These are phyloP conservation scores for Zanthoxylum bungeanum DNA, from an alignment of 345 rosid species.

Conservation along the genomic window DNA sequence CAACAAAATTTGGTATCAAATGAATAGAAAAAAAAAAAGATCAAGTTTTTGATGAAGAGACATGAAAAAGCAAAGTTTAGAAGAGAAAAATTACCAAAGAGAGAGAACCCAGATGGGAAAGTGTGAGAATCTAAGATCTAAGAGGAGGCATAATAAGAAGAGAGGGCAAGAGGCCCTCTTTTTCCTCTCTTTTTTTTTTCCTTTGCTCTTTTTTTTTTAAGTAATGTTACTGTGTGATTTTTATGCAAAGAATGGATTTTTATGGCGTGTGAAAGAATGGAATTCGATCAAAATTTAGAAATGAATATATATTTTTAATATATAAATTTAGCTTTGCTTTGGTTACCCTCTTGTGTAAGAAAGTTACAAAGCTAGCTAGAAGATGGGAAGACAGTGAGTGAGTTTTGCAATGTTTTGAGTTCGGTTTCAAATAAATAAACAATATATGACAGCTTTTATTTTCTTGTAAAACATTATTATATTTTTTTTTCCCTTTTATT, in stretches of 20 bases:
- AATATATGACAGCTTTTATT: too few relatives aligned
- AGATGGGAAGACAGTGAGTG: constrained; percentile 31
- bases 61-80: constrained; percentile 7
- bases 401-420: constrained; percentile 15
- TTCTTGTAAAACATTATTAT: too few relatives aligned
- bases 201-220: constrained; percentile 14
- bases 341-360: constrained; percentile 29
- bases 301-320: not conserved
- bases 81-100: constrained; percentile 17
- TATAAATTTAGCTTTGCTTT: not conserved
- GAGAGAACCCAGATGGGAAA: constrained; percentile 37
- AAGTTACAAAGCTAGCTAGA: too few relatives aligned
- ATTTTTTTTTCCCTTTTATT: too few relatives aligned
- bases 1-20: constrained; percentile 9
- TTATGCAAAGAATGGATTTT: constrained; percentile 26
- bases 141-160: constrained; percentile 42
- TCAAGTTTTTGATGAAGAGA: constrained; percentile 25
- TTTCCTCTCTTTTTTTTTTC: too few relatives aligned
- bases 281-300: constrained; percentile 15
- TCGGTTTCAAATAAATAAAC: constrained; percentile 1
- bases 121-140: constrained; percentile 35
- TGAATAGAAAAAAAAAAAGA: constrained; percentile 16
- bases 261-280: constrained; percentile 5
- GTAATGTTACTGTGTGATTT: not conserved
- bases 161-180: constrained; percentile 61